These are phyloP conservation scores for Chaetothyriales sp. DNA, from an alignment of 2,329 filamentous ascomycete genomes.

Conservation along the genomic window DNA sequence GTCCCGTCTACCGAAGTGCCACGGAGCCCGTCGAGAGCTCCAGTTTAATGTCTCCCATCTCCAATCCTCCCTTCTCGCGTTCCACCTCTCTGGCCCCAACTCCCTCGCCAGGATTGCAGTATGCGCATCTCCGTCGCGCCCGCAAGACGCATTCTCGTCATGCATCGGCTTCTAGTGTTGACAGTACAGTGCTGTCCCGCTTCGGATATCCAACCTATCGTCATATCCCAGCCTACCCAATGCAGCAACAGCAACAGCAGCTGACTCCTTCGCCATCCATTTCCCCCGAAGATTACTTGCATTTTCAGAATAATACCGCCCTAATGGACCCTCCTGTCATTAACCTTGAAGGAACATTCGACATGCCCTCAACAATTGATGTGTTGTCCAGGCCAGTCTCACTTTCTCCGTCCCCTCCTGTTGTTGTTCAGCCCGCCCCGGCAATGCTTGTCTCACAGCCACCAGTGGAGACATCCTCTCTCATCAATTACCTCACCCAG, in stretches of 20 bases:
- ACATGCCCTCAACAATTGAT: constrained; percentile 16
- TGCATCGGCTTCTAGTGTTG: constrained; percentile 52
- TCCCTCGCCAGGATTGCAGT: constrained; percentile 12
- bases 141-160: constrained; percentile 39
- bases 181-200: constrained; percentile 49
- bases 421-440: constrained; percentile 5
- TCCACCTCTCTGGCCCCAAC: constrained; percentile 11
- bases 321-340: constrained; percentile 19
- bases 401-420: constrained; percentile 24
- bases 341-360: constrained; percentile 25
- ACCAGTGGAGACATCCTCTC: constrained; percentile 41
- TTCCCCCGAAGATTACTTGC: constrained; percentile 14
- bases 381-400: constrained; percentile 25
- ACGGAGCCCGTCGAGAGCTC: constrained; percentile 32
- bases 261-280: constrained; percentile 21
- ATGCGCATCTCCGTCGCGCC: constrained; percentile 22
- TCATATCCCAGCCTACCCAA: constrained; percentile 46
- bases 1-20: constrained; percentile 31
- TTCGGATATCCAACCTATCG: constrained; percentile 78
- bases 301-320: constrained; percentile 17
- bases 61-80: constrained; percentile 19
- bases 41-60: constrained; percentile 32
- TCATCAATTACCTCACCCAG: constrained; percentile 62
- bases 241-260: constrained; percentile 30
- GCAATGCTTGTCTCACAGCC: constrained; percentile 19